These are phyloP conservation scores for Mycena leptocephala DNA, from an alignment of 768 basidiomycete genomes.

Conservation along the genomic window DNA sequence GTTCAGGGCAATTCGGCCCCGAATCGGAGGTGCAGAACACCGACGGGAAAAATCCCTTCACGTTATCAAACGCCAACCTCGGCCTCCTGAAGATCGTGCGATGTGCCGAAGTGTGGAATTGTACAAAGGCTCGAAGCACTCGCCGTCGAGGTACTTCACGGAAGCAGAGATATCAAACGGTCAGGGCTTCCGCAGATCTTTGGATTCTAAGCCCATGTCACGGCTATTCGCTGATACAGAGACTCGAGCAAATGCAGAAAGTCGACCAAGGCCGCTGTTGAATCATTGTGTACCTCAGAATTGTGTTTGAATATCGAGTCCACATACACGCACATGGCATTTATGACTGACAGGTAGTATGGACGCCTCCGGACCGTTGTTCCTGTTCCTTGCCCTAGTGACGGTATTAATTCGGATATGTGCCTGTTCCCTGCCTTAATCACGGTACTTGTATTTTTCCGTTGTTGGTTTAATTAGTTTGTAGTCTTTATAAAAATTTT, in stretches of 20 bases:
- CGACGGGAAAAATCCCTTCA: constrained; percentile 5
- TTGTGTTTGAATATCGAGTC: constrained; percentile 2
- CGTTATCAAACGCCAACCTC: neutral
- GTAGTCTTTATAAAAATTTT: no score
- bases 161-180: constrained; percentile 3
- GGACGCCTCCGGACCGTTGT: neutral
- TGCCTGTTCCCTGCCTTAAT: no score
- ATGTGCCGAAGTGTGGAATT: neutral
- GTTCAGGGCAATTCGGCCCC: constrained; percentile 4
- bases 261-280: neutral
- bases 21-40: constrained; percentile 2
- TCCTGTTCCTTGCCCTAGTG: constrained; percentile 9
- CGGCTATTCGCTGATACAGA: constrained; percentile 2
- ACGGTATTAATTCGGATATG: neutral
- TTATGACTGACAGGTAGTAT: constrained; percentile 8
- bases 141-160: constrained; percentile 1
- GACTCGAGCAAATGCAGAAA: constrained; percentile 6
- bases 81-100: neutral
- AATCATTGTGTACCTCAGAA: neutral
- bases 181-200: constrained; percentile 9
- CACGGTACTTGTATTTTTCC: no score
- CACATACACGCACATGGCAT: neutral
- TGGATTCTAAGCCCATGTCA: neutral
- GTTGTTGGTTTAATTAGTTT: no score
- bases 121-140: neutral